A percentile compares a stretch with the other conserved stretches of the same genome.
These are phyloP conservation scores for Endogone sp. DNA, from an alignment of 192 early-diverging fungal genomes.

Conservation along the genomic window DNA sequence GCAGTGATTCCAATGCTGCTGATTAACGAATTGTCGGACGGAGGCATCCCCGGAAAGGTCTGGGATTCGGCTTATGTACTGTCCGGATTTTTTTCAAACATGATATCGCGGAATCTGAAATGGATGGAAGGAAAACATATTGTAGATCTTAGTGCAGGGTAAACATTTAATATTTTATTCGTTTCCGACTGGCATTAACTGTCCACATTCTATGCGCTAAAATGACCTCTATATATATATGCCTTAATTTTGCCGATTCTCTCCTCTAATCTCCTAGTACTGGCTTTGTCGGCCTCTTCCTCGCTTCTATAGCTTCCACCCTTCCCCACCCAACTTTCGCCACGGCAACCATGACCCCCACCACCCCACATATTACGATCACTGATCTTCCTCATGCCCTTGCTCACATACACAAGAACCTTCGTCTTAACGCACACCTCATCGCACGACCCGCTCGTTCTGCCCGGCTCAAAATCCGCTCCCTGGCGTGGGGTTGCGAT, in stretches of 20 bases:
- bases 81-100: conserved; percentile 26
- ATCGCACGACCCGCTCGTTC: background rate
- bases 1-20: conserved; percentile 11
- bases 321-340: background rate
- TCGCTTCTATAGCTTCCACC: conserved; percentile 22
- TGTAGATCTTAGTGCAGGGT: conserved; percentile 47
- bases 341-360: background rate
- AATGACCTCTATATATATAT: background rate
- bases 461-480: background rate
- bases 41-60: conserved; percentile 41
- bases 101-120: conserved; percentile 8
- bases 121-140: conserved; percentile 30
- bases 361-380: conserved; percentile 16
- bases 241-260: background rate
- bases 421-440: conserved; percentile 17
- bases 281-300: conserved; percentile 37
- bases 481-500: conserved; percentile 18
- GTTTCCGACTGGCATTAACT: background rate
- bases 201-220: background rate
- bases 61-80: conserved; percentile 48
- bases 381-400: conserved; percentile 43
- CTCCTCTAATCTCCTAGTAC: background rate
- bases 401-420: conserved; percentile 32
- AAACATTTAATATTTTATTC: conserved; percentile 1
- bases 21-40: conserved; percentile 36